Evolutionary conservation across 1,284 basidiomycete genomes (phyloP).

Genomic region (Marasmius tenuissimus): DNA sequence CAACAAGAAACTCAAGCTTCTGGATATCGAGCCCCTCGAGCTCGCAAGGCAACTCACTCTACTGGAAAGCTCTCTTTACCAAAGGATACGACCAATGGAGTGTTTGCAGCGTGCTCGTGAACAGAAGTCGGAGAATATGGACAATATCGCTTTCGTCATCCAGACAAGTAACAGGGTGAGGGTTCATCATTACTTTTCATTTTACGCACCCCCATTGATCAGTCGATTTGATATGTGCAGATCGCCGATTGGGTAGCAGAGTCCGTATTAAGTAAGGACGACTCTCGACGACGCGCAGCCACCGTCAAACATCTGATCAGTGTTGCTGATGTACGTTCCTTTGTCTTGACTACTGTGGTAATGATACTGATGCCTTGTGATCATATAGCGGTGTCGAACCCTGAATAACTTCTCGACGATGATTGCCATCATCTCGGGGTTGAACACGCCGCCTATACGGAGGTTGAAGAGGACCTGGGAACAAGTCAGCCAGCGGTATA

Average conservation of each 20-base stretch:
- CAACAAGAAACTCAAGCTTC: conserved; percentile 75
- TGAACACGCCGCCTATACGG: conserved; percentile 93
- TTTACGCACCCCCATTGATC: not conserved
- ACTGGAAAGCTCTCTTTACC: conserved; percentile 87
- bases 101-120: conserved; percentile 83
- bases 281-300: conserved; percentile 80
- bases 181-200: conserved; percentile 2
- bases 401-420: conserved; percentile 96
- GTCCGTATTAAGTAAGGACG: conserved; percentile 81
- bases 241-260: conserved; percentile 96
- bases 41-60: conserved; percentile 94
- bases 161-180: conserved; percentile 89
- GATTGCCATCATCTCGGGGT: conserved; percentile 93
- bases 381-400: conserved; percentile 77
- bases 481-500: conserved; percentile 72
- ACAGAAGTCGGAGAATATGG: conserved; percentile 69
- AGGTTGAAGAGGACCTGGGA: conserved; percentile 96
- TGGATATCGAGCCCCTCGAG: conserved; percentile 91
- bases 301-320: conserved; percentile 91
- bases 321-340: conserved; percentile 76
- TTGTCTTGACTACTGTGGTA: not conserved
- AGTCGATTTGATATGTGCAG: conserved; percentile 34
- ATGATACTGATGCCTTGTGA: conserved; percentile 8
- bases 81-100: conserved; percentile 88
- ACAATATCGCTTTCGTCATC: conserved; percentile 89